A percentile compares a stretch with the other conserved stretches of the same genome.
Conservation (phyloP, 768 basidiomycete genomes). For the Mycena amicta region DNA sequence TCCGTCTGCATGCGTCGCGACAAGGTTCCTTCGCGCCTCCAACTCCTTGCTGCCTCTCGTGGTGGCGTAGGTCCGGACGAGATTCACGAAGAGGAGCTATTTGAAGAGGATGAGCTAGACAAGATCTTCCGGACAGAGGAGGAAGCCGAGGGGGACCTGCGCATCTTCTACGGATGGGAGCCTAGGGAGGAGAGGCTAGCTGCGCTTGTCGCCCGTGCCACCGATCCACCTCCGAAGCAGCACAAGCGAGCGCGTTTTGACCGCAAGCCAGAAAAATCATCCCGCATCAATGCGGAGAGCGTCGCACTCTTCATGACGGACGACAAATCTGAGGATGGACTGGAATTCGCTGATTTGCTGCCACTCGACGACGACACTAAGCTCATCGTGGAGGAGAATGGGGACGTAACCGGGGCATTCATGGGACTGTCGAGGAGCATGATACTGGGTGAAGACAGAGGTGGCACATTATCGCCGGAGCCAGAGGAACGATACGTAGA, state of each 20-base stretch:
- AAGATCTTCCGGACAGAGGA: constrained; percentile 53
- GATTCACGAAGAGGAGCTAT: constrained; percentile 67
- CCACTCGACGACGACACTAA: constrained; percentile 20
- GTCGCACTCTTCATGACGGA: constrained; percentile 14
- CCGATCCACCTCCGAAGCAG: background rate
- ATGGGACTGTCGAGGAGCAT: constrained; percentile 33
- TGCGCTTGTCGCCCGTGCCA: constrained; percentile 1
- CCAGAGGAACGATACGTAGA: constrained; percentile 16
- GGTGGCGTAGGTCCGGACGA: constrained; percentile 54
- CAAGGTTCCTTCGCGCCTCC: constrained; percentile 61
- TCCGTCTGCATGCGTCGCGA: constrained; percentile 31
- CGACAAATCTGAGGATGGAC: constrained; percentile 12
- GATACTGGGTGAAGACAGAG: constrained; percentile 27
- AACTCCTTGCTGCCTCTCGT: constrained; percentile 58
- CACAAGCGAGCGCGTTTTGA: background rate
- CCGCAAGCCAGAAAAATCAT: constrained; percentile 8
- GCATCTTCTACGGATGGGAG: constrained; percentile 35
- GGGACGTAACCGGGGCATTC: constrained; percentile 57
- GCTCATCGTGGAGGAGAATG: constrained; percentile 42
- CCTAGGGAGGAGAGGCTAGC: constrained; percentile 3
- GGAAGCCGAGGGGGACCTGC: constrained; percentile 48
- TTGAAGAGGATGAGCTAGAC: constrained; percentile 69
- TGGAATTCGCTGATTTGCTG: constrained; percentile 8
- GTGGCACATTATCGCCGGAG: constrained; percentile 16
- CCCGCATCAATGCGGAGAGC: constrained; percentile 7